Evolutionary conservation across 148 eudicot genomes (phyloP), one percentile per base, ranked within the genome.

Genomic region (Linanthus parryae): DNA sequence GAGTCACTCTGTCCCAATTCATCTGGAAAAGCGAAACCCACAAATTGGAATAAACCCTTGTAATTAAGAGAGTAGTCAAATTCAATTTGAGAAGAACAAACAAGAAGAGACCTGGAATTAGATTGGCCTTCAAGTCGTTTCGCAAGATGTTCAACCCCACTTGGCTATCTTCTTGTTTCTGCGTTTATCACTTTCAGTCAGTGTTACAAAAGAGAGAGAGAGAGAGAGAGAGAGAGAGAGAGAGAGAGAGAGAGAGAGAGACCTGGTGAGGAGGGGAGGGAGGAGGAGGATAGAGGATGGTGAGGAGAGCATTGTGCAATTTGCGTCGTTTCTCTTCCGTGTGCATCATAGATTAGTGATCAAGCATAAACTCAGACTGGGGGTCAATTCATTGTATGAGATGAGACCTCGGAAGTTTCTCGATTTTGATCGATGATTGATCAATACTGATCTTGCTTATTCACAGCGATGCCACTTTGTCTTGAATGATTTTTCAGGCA

Each of bases 211-310:
- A 8, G 34, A 18, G 34, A 17, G 16, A 19, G 25, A 28, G 27
- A 34, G 13, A 1, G 15, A 6, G 53, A 59, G 54, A 59, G 46
- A 54, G 27, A 53, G 16, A 46, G 37, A 42, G 47, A 58, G 31
- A 42, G 19, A 17, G n/a, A n/a, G n/a, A n/a, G n/a, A n/a, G n/a
- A n/a, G n/a, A n/a, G n/a, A n/a, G n/a, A n/a, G n/a, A 16, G 29
- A 55, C 71, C 33, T 23, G 67, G 3, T 14, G 55, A 48, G 58
- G 63, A 26, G 69, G 63, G 0, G 57, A 24, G 3, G 74, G 45
- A 4, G 76, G 77, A 8, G 79, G 70, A 61, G 82, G 79, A 65
- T 70, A 73, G 14, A 80, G 82, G 64, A 76, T 62, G 37, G 65
- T 52, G 54, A 76, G 64, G 39, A 80, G 71, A 59, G 67, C 50